Percentiles rank a stretch among this genome's conserved stretches.
Evolutionary conservation across 2,329 filamentous ascomycete genomes (phyloP).

Genomic region (Fusarium circinatum): DNA sequence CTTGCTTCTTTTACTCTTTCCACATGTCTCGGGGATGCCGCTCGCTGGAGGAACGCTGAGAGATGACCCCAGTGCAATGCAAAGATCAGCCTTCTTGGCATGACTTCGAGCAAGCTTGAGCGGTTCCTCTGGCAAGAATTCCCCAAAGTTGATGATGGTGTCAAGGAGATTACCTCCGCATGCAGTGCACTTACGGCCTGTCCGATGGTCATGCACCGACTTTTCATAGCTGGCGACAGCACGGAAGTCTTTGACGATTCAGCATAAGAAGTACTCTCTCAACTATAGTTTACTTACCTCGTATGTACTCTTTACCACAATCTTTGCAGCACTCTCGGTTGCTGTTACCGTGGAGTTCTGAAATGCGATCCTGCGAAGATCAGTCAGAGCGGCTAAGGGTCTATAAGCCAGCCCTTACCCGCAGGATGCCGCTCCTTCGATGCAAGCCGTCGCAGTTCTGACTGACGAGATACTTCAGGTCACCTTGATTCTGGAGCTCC

Average conservation of each 20-base stretch:
- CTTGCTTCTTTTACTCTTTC: slow-evolving; percentile 43
- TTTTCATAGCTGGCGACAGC: slow-evolving; percentile 57
- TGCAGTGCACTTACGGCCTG: slow-evolving; percentile 54
- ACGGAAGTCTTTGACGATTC: slow-evolving; percentile 51
- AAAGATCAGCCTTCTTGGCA: slow-evolving; percentile 56
- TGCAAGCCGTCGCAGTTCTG: slow-evolving; percentile 56
- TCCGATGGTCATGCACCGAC: slow-evolving; percentile 57
- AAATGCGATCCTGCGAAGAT: slow-evolving; percentile 51
- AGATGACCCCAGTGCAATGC: slow-evolving; percentile 58
- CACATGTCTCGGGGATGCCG: slow-evolving; percentile 52
- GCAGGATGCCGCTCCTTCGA: slow-evolving; percentile 57
- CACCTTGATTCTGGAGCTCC: slow-evolving; percentile 53
- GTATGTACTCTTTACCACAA: slow-evolving; percentile 58
- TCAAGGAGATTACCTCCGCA: slow-evolving; percentile 54
- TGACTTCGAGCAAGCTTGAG: slow-evolving; percentile 50
- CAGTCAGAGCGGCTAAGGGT: fast-evolving
- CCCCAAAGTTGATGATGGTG: slow-evolving; percentile 59
- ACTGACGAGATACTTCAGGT: slow-evolving; percentile 57
- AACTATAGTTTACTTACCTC: slow-evolving; percentile 43
- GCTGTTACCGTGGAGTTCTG: slow-evolving; percentile 60
- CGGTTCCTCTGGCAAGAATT: slow-evolving; percentile 47
- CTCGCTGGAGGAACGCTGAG: slow-evolving; percentile 56
- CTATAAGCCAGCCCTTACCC: slow-evolving; percentile 42
- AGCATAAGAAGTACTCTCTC: not conserved
- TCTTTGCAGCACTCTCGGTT: slow-evolving; percentile 57